Percentiles rank a stretch among this genome's conserved stretches.
Conservation (phyloP, 2,329 filamentous ascomycete species). For the Bipolaris cookei region DNA sequence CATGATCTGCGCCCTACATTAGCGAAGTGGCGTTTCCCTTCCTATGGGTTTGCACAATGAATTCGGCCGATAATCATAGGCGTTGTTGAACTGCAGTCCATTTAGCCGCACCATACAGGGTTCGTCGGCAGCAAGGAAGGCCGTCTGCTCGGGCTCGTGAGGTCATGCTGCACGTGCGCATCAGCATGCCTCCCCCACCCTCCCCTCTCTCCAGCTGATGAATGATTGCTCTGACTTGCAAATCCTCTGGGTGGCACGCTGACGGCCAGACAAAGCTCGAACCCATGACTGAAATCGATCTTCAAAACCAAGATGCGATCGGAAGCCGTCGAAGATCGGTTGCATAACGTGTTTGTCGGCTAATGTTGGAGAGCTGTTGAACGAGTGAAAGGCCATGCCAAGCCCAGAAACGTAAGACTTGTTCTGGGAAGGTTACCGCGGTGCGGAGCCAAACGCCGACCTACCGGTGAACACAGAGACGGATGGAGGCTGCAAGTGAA, state of each 20-base stretch:
- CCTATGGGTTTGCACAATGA: not conserved
- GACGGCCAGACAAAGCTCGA: conserved; percentile 5
- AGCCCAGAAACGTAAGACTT: conserved; percentile 4
- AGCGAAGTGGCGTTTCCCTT: conserved; percentile 4
- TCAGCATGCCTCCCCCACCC: conserved; percentile 16
- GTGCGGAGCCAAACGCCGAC: conserved; percentile 11
- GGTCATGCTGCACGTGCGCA: conserved; percentile 18
- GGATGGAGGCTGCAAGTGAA: not conserved
- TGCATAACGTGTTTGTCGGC: conserved; percentile 4
- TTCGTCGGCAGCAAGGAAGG: not conserved
- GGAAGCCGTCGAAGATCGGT: conserved; percentile 1
- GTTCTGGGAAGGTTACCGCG: conserved; percentile 7
- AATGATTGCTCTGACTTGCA: conserved; percentile 13
- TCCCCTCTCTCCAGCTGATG: conserved; percentile 12
- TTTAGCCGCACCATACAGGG: conserved; percentile 22
- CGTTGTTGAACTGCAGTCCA: conserved; percentile 24
- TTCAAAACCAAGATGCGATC: conserved; percentile 8
- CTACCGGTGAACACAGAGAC: conserved; percentile 9
- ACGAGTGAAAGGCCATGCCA: not conserved
- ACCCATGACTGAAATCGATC: conserved; percentile 9
- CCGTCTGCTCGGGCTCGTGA: conserved; percentile 5
- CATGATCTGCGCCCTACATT: conserved; percentile 17
- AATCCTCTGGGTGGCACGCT: conserved; percentile 5
- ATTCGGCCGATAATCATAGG: conserved; percentile 3
- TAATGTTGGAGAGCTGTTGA: conserved; percentile 4